Conservation (phyloP, 148 eudicot genomes). For the Fallopia convolvulus region DNA sequence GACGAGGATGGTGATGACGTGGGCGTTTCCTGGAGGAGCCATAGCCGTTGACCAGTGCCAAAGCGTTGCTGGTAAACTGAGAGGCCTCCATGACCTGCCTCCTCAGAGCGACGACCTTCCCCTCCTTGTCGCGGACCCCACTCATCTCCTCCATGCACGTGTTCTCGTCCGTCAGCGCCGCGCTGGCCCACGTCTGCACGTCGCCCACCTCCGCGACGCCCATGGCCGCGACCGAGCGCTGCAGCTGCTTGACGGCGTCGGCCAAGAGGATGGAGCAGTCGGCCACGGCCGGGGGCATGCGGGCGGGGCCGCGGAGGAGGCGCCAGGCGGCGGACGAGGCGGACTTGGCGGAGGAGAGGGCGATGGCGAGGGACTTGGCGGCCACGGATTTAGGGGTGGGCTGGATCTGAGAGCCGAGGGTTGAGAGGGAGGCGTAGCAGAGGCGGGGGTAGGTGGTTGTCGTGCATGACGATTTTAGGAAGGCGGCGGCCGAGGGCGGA, state of each 20-base stretch:
- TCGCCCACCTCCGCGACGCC: neutral
- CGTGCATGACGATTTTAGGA: neutral
- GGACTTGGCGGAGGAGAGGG: neutral
- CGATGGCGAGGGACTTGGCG: neutral
- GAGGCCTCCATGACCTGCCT: neutral
- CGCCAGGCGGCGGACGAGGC: constrained; percentile 2
- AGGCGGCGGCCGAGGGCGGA: neutral
- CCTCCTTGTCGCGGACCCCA: neutral
- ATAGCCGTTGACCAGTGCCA: neutral
- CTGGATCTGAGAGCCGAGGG: neutral
- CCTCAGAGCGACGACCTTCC: neutral
- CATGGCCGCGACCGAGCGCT: neutral
- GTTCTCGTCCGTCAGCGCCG: neutral
- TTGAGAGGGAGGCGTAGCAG: neutral
- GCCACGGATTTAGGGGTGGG: neutral
- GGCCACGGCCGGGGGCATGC: neutral
- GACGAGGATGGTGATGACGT: neutral
- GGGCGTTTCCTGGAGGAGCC: neutral
- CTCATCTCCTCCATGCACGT: neutral
- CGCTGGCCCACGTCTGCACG: constrained; percentile 6
- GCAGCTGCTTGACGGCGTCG: constrained; percentile 7
- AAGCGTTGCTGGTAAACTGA: neutral
- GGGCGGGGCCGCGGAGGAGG: neutral
- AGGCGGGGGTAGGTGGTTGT: neutral
- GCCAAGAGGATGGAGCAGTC: constrained; percentile 6